Base-by-base conservation (phyloP, 306 rosid genomes). In the Ammopiptanthus mongolicus region DNA sequence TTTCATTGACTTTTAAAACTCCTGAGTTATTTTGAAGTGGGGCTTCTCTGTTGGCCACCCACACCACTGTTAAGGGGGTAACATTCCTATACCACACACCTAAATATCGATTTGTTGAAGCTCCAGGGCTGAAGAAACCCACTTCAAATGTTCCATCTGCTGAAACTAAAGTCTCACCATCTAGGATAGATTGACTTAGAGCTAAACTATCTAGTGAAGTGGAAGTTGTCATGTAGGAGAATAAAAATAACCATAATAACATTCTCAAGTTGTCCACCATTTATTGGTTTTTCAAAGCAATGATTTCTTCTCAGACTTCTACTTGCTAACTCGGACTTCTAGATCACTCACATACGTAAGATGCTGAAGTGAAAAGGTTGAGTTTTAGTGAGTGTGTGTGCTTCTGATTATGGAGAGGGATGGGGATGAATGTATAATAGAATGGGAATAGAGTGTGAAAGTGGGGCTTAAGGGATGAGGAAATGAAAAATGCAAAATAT, bases 11-110 rank as follows among this genome's bases (percentile, higher is more conserved):
- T 5, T 19, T 28, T 3, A 81, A 75, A 7, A 69, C 71, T 25
- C 84, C 84, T 10, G 25, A 36, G 5, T 33, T 15, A 7, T 25
- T 37, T 5, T 34, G 18, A 8, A 81, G 44, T 0, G 80, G 81
- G 3, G 23, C 50, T 3, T 81, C 81, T 31, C 81, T 6, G 34
- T 81, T 75, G 23, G 77, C 81, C 29, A 75, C 84, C 84, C 78
- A 81, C 6, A 67, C 71, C 3, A 60, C 51, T 1, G 81, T 69
- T 9, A 36, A 21, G 1, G 84, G 80, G 31, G 62, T 50, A 5
- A 61, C 36, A 17, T 67, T 42, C 28, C 21, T 81, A 47, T 51
- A 81, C 81, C 84, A 75, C 23, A 61, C 23, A 6, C 81, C 81
- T 6, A 81, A 18, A 61, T 81, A 81, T 51, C 57, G 59, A 2